Evolutionary conservation across 306 rosid species (phyloP).

Genomic region (Benincasa hispida): DNA sequence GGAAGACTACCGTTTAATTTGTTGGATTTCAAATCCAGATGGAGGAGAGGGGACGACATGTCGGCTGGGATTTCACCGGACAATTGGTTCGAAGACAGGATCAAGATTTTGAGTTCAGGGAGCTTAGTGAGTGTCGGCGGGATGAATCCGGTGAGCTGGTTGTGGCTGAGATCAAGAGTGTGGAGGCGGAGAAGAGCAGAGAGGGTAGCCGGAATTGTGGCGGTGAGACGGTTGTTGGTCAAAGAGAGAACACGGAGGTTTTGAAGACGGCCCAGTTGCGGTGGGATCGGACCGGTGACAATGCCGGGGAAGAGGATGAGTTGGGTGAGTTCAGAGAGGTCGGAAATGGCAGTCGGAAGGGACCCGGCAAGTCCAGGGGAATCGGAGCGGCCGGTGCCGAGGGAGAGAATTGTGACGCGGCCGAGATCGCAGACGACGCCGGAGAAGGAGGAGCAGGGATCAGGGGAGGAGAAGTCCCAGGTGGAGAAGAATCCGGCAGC

Average conservation of each 20-base stretch:
- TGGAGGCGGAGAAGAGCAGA: conserved; percentile 40
- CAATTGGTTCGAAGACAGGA: conserved; percentile 41
- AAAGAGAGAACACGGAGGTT: conserved; percentile 57
- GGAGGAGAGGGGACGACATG: conserved; percentile 39
- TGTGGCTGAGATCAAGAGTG: conserved; percentile 70
- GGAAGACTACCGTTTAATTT: conserved; percentile 34
- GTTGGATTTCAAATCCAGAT: conserved; percentile 44
- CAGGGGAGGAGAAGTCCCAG: conserved; percentile 52
- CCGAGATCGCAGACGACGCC: conserved; percentile 44
- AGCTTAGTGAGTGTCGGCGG: conserved; percentile 33
- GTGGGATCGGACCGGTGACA: conserved; percentile 62
- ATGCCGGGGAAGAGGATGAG: conserved; percentile 66
- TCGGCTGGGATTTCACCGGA: conserved; percentile 20
- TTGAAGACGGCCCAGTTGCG: conserved; percentile 30
- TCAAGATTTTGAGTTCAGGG: conserved; percentile 36
- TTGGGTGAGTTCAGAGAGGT: conserved; percentile 51
- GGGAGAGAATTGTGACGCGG: conserved; percentile 48
- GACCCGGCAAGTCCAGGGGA: conserved; percentile 46
- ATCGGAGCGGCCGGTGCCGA: conserved; percentile 34
- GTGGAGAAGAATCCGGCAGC: conserved; percentile 43
- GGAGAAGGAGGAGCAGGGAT: conserved; percentile 66
- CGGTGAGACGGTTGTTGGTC: conserved; percentile 59
- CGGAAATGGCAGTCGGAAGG: conserved; percentile 29
- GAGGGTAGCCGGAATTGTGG: conserved; percentile 33
- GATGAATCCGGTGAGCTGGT: conserved; percentile 45